Percentiles rank a stretch among this genome's conserved stretches.
phyloP scores from a whole-genome alignment of 345 rosid species.

The Camelina hispida region DNA sequence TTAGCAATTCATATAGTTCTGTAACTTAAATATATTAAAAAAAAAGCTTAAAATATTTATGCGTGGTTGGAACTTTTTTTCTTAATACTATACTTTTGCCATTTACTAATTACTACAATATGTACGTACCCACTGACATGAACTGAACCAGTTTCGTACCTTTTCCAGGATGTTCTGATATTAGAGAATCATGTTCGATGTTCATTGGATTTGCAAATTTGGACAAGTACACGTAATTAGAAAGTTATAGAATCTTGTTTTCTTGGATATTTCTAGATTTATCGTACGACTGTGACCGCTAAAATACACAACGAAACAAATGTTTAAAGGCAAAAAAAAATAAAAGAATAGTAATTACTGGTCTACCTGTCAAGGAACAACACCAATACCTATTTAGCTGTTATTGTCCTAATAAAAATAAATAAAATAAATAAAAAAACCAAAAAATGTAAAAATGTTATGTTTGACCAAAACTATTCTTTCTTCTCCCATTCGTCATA shows the following conservation, averaged over 20 bases:
- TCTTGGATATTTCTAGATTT: slow-evolving; percentile 6
- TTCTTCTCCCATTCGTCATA: slow-evolving; percentile 1
- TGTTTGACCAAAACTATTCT: slow-evolving; percentile 3
- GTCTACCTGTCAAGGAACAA: slow-evolving; percentile 22
- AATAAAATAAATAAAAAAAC: not conserved
- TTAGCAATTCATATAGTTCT: not conserved
- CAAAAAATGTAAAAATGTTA: slow-evolving; percentile 6
- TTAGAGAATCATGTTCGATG: not conserved
- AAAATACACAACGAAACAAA: not conserved
- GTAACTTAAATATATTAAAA: not conserved
- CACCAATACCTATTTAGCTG: slow-evolving; percentile 32
- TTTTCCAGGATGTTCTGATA: not conserved
- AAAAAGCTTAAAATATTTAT: too few species aligned
- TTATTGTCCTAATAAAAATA: slow-evolving; percentile 14
- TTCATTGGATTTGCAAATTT: slow-evolving; percentile 1
- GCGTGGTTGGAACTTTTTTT: too few species aligned
- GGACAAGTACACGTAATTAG: slow-evolving; percentile 11
- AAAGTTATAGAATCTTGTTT: slow-evolving; percentile 7
- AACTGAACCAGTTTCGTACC: not conserved
- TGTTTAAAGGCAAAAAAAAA: slow-evolving; percentile 13
- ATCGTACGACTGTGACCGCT: slow-evolving; percentile 15
- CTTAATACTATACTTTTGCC: too few species aligned
- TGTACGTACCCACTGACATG: not conserved
- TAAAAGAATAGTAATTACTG: not conserved
- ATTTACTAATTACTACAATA: not conserved